phyloP scores from a whole-genome alignment of 768 basidiomycete genomes.

The Pleurotus sapidus region DNA sequence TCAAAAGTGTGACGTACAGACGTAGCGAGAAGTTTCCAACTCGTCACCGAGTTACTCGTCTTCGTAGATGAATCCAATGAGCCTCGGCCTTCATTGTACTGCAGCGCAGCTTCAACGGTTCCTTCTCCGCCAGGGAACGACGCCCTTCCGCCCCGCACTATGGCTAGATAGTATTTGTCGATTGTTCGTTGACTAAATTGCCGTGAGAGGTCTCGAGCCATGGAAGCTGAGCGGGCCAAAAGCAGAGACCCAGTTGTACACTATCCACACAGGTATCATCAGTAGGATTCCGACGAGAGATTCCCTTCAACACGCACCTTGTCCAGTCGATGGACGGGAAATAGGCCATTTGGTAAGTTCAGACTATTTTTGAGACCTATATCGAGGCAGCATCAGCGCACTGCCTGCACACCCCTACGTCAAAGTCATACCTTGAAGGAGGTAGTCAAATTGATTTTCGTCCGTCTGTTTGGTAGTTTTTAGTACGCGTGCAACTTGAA shows the following conservation, averaged over 20 bases:
- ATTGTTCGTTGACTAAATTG: constrained; percentile 52
- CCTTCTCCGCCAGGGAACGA: constrained; percentile 39
- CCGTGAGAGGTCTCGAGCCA: constrained; percentile 47
- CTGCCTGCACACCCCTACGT: no score
- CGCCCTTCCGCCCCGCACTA: constrained; percentile 52
- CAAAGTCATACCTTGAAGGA: constrained; percentile 26
- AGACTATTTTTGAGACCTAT: neutral
- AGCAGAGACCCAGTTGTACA: constrained; percentile 61
- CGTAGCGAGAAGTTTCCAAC: constrained; percentile 58
- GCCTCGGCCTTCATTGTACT: constrained; percentile 45
- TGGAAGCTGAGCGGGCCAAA: constrained; percentile 42
- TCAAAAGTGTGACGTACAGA: constrained; percentile 42
- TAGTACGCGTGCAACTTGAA: neutral
- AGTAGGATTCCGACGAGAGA: neutral
- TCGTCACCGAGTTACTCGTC: constrained; percentile 39
- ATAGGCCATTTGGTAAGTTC: constrained; percentile 28
- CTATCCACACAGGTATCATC: constrained; percentile 25
- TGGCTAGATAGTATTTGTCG: constrained; percentile 60
- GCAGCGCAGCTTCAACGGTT: constrained; percentile 39
- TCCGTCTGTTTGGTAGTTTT: neutral
- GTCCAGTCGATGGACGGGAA: constrained; percentile 64
- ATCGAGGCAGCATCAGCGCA: no score
- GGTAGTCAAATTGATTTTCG: constrained; percentile 26
- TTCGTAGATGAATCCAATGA: constrained; percentile 25
- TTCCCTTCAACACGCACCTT: constrained; percentile 38